These are phyloP conservation scores for Takakia lepidozioides DNA, from an alignment of 225 moss, liverwort and hornwort genomes.

Conservation along the genomic window DNA sequence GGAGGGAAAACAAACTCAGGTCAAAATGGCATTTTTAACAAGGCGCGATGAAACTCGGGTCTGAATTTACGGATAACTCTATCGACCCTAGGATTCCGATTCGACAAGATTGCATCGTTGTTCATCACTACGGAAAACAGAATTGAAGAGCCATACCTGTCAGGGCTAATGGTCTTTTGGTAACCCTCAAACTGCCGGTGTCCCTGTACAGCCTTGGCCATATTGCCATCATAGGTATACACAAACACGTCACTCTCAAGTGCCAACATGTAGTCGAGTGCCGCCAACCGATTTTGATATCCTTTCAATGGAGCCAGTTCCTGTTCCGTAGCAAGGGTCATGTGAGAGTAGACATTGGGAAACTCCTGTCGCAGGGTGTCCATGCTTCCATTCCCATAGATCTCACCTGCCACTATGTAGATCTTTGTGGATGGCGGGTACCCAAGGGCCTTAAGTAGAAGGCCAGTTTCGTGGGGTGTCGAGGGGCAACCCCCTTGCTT, in stretches of 20 bases:
- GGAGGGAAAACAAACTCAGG: no score
- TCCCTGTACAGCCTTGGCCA: constrained; percentile 94
- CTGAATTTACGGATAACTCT: no score
- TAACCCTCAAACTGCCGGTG: constrained; percentile 81
- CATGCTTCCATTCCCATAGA: constrained; percentile 76
- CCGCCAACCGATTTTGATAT: constrained; percentile 82
- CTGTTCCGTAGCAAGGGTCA: constrained; percentile 41
- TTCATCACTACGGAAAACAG: background rate
- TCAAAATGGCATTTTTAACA: no score
- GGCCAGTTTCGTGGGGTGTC: constrained; percentile 67
- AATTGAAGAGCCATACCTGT: constrained; percentile 39
- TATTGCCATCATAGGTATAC: constrained; percentile 87
- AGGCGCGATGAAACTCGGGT: no score
- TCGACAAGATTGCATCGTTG: no score
- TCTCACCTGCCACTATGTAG: constrained; percentile 91
- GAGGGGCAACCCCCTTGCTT: constrained; percentile 82
- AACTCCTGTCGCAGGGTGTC: constrained; percentile 39
- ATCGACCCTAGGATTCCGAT: no score
- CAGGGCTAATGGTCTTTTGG: constrained; percentile 66
- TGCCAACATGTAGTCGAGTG: constrained; percentile 69
- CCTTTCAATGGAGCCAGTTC: constrained; percentile 47
- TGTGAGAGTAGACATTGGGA: constrained; percentile 66
- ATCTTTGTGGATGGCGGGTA: constrained; percentile 67
- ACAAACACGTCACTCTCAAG: constrained; percentile 83
- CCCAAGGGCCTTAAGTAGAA: constrained; percentile 67